Base-by-base conservation (phyloP, 2,329 filamentous ascomycete genomes). In the Scytalidium sp. region DNA sequence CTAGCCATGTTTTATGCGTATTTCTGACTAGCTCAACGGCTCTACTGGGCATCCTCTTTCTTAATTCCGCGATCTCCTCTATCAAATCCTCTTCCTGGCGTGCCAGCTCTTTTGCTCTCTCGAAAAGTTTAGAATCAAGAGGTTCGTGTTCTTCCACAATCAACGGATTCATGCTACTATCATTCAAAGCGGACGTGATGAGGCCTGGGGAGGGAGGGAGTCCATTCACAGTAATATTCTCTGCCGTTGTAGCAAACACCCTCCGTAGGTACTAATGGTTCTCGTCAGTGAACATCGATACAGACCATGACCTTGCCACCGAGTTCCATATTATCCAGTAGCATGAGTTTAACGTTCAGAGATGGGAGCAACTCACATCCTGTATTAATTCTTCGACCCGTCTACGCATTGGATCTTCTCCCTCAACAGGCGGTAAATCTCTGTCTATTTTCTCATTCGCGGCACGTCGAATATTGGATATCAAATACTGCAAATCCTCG, bases 401-500 rank as follows among this genome's bases (percentile, higher is more conserved):
- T 53, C 72, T 72, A 48, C 83, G 73, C 60, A 85, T 66, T 54
- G 79, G 77, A 64, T 85, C 81, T 52, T 81, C 79, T 51, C 65
- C 73, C 40, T 81, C 80, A 25, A 84, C 78, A 0, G 81, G 81
- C 20, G 88, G 88, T 49, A 92, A 83, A 45, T 81, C 82, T 58
- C 80, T 76, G 66, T 84, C 76, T 51, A 93, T 78, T 64, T 83
- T 86, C 60, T 81, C 78, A 41, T 79, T 75, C 10, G 88, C 87
- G 50, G 84, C 83, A 66, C 77, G 77, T 63, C 84, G 83, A 55
- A 89, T 81, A 62, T 88, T 88, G 56, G 77, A 71, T 59, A 88
- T 77, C 22, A 93, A 79, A 68, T 85, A 88, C 49, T 78, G 71
- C 27, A 92, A 76, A 69, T 93, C 88, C 44, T 86, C 82, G 40